Evolutionary conservation across 352 stramenopile species (phyloP).

Genomic region (Pelagophyceae sp.): DNA sequence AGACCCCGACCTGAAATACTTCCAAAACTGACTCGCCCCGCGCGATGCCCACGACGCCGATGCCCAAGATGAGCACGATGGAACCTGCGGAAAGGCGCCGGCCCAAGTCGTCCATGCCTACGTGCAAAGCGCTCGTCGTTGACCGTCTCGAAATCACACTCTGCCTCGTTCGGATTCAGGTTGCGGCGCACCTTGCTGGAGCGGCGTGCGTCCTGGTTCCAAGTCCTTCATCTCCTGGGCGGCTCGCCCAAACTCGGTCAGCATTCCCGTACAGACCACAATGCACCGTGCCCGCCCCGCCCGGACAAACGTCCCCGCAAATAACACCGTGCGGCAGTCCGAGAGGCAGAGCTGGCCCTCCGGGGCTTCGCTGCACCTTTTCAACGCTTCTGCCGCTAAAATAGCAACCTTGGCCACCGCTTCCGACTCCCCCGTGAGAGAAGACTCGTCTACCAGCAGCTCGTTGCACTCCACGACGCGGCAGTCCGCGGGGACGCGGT

Average conservation of each 20-base stretch:
- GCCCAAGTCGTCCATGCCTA: constrained; percentile 92
- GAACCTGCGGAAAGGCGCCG: constrained; percentile 85
- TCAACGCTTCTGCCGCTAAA: not conserved
- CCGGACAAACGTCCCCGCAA: constrained; percentile 90
- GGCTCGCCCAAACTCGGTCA: constrained; percentile 90
- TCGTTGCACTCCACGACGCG: constrained; percentile 78
- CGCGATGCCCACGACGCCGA: constrained; percentile 80
- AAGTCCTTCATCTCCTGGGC: constrained; percentile 85
- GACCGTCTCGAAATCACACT: constrained; percentile 38
- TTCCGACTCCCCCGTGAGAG: constrained; percentile 87
- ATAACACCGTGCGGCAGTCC: constrained; percentile 72
- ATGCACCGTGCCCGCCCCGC: constrained; percentile 77
- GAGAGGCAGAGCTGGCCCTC: constrained; percentile 27
- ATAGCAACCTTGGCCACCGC: constrained; percentile 75
- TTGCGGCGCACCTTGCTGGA: too few species aligned
- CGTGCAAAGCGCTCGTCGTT: too few species aligned
- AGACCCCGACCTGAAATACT: constrained; percentile 90
- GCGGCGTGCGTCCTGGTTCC: constrained; percentile 78
- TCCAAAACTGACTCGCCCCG: constrained; percentile 78
- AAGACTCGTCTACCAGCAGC: constrained; percentile 87
- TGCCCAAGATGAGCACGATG: constrained; percentile 80
- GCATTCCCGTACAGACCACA: constrained; percentile 79
- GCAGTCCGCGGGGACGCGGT: constrained; percentile 84
- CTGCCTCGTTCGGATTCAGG: too few species aligned
- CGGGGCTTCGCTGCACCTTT: not conserved